Conservation (phyloP, 139 green algal species). For the Chlorella vulgaris region DNA sequence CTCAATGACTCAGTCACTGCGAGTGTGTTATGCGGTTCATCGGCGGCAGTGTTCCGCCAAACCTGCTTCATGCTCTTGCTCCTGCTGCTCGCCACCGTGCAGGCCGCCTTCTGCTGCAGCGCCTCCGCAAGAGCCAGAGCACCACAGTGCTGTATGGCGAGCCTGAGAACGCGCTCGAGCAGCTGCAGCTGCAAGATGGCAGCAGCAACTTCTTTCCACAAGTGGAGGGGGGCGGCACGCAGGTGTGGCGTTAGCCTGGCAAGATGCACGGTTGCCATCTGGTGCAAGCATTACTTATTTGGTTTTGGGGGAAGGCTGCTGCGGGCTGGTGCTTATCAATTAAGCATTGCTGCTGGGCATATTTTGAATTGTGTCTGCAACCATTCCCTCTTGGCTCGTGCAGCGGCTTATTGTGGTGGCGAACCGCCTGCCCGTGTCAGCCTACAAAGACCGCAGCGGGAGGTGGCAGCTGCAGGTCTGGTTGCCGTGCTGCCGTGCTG, state of each 20-base stretch:
- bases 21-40: too few relatives aligned
- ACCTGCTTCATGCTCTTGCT: too few relatives aligned
- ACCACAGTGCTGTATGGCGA: slow-evolving; percentile 62
- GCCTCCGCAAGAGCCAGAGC: slow-evolving; percentile 77
- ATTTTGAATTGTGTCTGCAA: too few relatives aligned
- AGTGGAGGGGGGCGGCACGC: slow-evolving; percentile 10
- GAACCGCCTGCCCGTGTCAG: slow-evolving; percentile 94
- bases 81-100: not conserved
- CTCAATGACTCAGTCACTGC: too few relatives aligned
- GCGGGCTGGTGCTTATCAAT: too few relatives aligned
- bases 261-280: too few relatives aligned
- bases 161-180: slow-evolving; percentile 40
- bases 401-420: slow-evolving; percentile 94
- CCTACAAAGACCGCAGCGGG: slow-evolving; percentile 68
- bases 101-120: slow-evolving; percentile 84
- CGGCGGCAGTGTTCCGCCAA: too few relatives aligned
- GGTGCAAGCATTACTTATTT: too few relatives aligned
- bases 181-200: slow-evolving; percentile 36
- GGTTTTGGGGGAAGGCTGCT: too few relatives aligned
- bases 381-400: not conserved
- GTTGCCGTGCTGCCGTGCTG: not conserved
- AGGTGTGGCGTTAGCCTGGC: too few relatives aligned
- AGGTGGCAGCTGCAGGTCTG: slow-evolving; percentile 84
- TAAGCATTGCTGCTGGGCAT: too few relatives aligned
- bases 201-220: slow-evolving; percentile 4